Percentiles rank a stretch among this genome's conserved stretches.
Evolutionary conservation across 2,329 filamentous ascomycete genomes (phyloP).

Genomic region (Trichoderma endophyticum): DNA sequence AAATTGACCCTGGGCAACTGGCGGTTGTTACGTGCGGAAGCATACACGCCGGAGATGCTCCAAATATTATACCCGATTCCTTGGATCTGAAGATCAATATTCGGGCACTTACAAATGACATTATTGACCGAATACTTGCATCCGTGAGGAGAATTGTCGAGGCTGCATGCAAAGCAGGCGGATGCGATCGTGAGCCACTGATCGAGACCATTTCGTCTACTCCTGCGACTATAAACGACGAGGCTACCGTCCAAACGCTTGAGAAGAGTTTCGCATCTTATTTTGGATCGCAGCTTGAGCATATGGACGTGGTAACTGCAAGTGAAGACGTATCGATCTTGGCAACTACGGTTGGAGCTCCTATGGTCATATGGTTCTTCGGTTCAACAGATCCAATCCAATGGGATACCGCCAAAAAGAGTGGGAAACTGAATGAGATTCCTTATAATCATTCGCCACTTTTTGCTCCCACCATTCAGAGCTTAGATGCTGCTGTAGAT

Average conservation of each 20-base stretch:
- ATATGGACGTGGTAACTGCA: neutral
- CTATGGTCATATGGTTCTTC: neutral
- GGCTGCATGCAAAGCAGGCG: neutral
- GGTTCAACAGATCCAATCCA: neutral
- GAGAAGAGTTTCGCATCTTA: neutral
- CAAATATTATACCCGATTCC: neutral
- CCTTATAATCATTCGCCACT: neutral
- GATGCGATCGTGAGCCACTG: neutral
- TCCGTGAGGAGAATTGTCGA: neutral
- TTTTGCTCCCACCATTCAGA: neutral
- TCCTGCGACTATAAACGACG: neutral
- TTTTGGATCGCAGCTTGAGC: neutral
- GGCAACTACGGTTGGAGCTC: neutral
- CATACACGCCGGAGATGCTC: neutral
- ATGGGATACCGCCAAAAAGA: neutral
- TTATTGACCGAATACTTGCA: neutral
- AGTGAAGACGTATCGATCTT: neutral
- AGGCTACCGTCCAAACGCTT: neutral
- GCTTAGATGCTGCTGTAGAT: neutral
- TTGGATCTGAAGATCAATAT: neutral
- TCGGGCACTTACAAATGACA: neutral
- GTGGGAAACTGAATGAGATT: neutral
- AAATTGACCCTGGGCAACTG: neutral
- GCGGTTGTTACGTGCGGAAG: neutral
- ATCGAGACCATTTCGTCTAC: neutral